Base-by-base conservation (phyloP, 2,329 filamentous ascomycete species). In the Penicillium sp. region DNA sequence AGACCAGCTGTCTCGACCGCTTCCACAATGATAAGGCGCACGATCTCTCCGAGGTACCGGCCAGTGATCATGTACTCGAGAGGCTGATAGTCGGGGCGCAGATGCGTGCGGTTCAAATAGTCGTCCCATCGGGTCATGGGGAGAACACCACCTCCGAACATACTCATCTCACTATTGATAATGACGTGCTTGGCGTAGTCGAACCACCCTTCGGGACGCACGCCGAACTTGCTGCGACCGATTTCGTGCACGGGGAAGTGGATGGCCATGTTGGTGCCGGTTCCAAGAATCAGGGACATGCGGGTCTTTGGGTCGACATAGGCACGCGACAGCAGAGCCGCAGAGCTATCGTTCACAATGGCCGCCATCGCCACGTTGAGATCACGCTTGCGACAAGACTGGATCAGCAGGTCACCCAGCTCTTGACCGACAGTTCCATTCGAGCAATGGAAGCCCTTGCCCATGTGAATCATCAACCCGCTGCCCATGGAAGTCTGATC, bases 91-190 rank as follows among this genome's bases (percentile, higher is more conserved):
- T 87, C 84, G 0, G 86, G 86, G 10, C 81, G 76, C 15, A 81
- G 68, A 66, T 88, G 86, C 5, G 78, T 79, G 31, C 75, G 72
- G 70, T 88, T 88, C 51, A 89, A 76, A 34, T 80, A 67, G 7
- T 87, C 83, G 63, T 89, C 86, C 86, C 86, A 88, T 14, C 82
- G 78, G 5, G 86, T 87, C 64, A 79, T 81, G 1, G 85, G 84
- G 39, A 87, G 78, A 31, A 87, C 79, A 22, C 81, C 77, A 35
- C 76, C 75, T 59, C 85, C 86, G 63, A 88, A 88, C 86, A 88
- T 88, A 76, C 85, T 87, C 66, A 88, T 77, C 69, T 89, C 86
- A 7, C 83, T 88, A 70, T 89, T 89, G 67, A 88, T 81, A 54
- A 88, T 83, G 35, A 88, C 86, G 60, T 86, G 81, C 34, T 82